phyloP scores from a whole-genome alignment of 1,139 yeast species.

The Scheffersomyces lignicola region DNA sequence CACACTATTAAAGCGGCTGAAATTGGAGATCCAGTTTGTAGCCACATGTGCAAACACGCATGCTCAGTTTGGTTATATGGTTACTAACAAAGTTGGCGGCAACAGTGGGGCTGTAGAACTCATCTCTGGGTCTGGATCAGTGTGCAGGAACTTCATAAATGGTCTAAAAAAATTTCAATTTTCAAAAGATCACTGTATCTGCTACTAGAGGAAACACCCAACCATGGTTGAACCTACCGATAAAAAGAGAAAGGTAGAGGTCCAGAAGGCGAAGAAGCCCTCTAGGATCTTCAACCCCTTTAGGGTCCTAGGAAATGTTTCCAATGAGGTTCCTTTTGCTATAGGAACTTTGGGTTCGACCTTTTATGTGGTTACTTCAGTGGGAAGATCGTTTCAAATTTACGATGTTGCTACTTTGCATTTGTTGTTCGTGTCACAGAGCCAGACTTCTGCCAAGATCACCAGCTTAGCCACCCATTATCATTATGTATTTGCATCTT shows the following conservation, averaged over 20 bases:
- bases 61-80: too few species aligned
- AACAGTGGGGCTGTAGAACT: too few species aligned
- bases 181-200: too few species aligned
- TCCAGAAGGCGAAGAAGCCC: constrained; percentile 9
- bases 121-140: too few species aligned
- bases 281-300: constrained; percentile 48
- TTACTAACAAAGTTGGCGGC: too few species aligned
- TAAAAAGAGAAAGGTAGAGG: constrained; percentile 30
- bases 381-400: constrained; percentile 87
- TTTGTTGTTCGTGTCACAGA: constrained; percentile 80
- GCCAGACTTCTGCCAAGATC: constrained; percentile 70
- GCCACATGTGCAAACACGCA: too few species aligned
- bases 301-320: constrained; percentile 61
- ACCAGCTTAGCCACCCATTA: constrained; percentile 75
- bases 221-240: constrained; percentile 32
- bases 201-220: too few species aligned
- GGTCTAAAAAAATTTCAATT: too few species aligned
- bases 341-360: constrained; percentile 87
- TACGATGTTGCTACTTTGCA: constrained; percentile 90
- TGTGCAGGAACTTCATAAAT: too few species aligned
- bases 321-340: constrained; percentile 82
- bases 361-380: constrained; percentile 84
- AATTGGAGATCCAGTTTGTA: too few species aligned
- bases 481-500: constrained; percentile 82
- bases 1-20: too few species aligned